A percentile compares a stretch with the other conserved stretches of the same genome.
Evolutionary conservation across 2,329 filamentous ascomycete species (phyloP).

Genomic region (Trematosphaeria pertusa): DNA sequence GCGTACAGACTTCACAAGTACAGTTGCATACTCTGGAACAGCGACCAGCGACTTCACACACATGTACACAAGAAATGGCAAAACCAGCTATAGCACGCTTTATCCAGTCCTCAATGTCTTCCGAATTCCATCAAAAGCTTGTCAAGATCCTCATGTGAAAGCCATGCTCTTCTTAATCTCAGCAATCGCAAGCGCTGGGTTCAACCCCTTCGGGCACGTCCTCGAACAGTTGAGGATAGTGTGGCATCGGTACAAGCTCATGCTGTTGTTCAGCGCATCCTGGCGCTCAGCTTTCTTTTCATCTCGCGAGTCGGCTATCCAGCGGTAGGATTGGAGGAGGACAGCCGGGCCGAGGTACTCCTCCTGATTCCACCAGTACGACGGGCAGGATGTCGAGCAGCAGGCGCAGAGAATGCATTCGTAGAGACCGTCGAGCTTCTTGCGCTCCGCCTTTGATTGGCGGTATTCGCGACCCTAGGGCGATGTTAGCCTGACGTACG

Average conservation of each 20-base stretch:
- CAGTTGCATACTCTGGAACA: slow-evolving; percentile 20
- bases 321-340: slow-evolving; percentile 96
- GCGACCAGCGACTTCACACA: slow-evolving; percentile 14
- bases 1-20: slow-evolving; percentile 29
- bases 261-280: slow-evolving; percentile 93
- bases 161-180: slow-evolving; percentile 99
- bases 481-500: slow-evolving; percentile 23
- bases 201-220: slow-evolving; percentile 97
- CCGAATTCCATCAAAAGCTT: background rate
- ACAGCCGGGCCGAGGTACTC: slow-evolving; percentile 98
- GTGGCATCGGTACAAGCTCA: slow-evolving; percentile 98
- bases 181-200: slow-evolving; percentile 92
- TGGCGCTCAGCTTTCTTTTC: slow-evolving; percentile 88
- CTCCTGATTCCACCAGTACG: slow-evolving; percentile 99
- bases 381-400: slow-evolving; percentile 99
- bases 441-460: slow-evolving; percentile 89
- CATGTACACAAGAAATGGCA: slow-evolving; percentile 22
- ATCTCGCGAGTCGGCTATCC: slow-evolving; percentile 94
- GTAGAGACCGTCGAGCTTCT: slow-evolving; percentile 97
- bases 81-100: background rate
- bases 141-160: slow-evolving; percentile 42
- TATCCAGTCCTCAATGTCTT: background rate
- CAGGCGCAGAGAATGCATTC: slow-evolving; percentile 99
- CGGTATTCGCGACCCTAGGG: slow-evolving; percentile 86
- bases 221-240: slow-evolving; percentile 98